Conservation (phyloP, 129 eudicot species). For the Deinandra increscens region DNA sequence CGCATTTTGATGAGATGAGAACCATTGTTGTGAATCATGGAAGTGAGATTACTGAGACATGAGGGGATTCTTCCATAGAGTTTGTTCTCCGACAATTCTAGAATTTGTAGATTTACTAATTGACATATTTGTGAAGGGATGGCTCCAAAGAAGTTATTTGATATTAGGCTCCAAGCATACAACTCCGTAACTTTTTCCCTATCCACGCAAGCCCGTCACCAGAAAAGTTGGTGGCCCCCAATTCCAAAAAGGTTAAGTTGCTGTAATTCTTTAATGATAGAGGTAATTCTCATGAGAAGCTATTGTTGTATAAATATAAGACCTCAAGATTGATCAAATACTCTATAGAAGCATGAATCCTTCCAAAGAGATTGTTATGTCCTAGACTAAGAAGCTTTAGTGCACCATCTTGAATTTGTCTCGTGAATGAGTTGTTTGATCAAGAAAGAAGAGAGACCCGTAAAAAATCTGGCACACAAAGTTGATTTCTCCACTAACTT, state of each 20-base stretch:
- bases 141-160: no score
- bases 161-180: conserved; percentile 6
- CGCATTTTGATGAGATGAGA: neutral
- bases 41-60: no score
- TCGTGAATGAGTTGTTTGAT: conserved; percentile 23
- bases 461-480: conserved; percentile 31
- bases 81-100: no score
- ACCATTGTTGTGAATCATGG: conserved; percentile 20
- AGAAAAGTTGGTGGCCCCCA: conserved; percentile 12
- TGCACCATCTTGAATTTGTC: conserved; percentile 26
- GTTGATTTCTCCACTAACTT: conserved; percentile 28
- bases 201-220: conserved; percentile 14
- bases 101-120: no score
- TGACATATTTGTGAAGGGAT: no score
- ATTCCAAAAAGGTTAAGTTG: conserved; percentile 2
- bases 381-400: conserved; percentile 27
- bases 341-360: conserved; percentile 24
- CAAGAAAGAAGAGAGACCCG: conserved; percentile 15
- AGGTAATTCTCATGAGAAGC: conserved; percentile 34
- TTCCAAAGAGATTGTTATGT: conserved; percentile 33
- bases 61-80: no score
- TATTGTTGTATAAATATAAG: conserved; percentile 24
- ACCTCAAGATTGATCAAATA: no score
- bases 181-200: conserved; percentile 5
- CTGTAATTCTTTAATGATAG: conserved; percentile 21